Evolutionary conservation across 139 green algal genomes (phyloP).

Genomic region (Chlorella sp.): DNA sequence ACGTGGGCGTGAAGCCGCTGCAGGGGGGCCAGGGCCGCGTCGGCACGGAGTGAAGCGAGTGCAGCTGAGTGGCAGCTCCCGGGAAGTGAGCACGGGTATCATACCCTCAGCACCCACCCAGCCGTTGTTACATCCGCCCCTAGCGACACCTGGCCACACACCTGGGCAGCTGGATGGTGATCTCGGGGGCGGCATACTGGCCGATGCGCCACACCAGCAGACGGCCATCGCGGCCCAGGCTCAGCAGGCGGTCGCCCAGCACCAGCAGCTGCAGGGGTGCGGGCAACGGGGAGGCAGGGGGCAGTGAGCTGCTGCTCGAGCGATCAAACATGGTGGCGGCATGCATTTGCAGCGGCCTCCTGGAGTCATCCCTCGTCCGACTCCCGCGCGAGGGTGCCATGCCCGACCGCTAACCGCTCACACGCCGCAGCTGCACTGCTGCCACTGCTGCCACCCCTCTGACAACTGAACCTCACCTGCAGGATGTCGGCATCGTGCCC

Average conservation of each 20-base stretch:
- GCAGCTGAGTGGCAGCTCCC: no score
- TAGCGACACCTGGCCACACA: background rate
- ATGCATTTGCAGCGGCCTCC: no score
- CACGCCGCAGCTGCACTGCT: no score
- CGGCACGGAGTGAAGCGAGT: background rate
- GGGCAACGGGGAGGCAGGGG: no score
- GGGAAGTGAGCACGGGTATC: background rate
- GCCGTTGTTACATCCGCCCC: background rate
- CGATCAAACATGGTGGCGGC: no score
- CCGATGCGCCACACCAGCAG: slow-evolving; percentile 82
- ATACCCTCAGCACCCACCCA: background rate
- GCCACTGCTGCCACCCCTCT: no score
- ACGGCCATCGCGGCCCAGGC: slow-evolving; percentile 62
- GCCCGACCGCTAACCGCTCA: no score
- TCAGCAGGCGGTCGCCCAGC: slow-evolving; percentile 85
- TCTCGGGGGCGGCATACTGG: slow-evolving; percentile 59
- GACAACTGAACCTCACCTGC: background rate
- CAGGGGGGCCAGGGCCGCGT: background rate
- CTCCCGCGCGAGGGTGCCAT: no score
- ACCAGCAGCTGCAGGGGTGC: slow-evolving; percentile 66
- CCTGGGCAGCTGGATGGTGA: slow-evolving; percentile 18
- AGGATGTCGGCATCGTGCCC: slow-evolving; percentile 52
- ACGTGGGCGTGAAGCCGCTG: slow-evolving; percentile 75
- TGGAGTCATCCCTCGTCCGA: no score
- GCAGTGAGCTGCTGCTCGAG: no score